phyloP scores from a whole-genome alignment of 1,284 basidiomycete genomes.

The Pseudozyma tsukubaensis region DNA sequence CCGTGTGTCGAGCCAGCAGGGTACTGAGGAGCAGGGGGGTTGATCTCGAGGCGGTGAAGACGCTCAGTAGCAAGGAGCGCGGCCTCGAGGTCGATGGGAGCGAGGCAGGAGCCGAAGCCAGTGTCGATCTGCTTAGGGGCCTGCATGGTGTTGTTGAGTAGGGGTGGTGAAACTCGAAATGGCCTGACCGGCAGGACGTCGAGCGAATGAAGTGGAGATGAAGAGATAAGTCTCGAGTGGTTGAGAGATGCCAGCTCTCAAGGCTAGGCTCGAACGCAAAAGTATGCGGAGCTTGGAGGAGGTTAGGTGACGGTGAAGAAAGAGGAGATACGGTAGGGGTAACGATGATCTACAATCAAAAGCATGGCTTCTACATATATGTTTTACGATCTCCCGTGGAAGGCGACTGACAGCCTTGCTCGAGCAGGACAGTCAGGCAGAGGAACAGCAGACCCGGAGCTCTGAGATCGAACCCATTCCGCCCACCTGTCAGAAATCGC shows the following conservation, averaged over 20 bases:
- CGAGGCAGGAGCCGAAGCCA: conserved; percentile 43
- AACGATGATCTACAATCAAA: background rate
- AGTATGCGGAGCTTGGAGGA: conserved; percentile 15
- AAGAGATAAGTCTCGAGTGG: background rate
- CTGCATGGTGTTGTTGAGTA: conserved; percentile 25
- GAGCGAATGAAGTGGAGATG: conserved; percentile 1
- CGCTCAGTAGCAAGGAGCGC: conserved; percentile 41
- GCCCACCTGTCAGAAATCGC: conserved; percentile 11
- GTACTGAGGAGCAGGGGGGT: conserved; percentile 36
- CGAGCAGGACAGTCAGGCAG: no score
- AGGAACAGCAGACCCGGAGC: no score
- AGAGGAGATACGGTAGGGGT: conserved; percentile 9
- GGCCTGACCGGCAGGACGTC: conserved; percentile 38
- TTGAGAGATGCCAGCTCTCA: conserved; percentile 39
- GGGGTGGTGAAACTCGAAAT: background rate
- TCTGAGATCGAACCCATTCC: background rate
- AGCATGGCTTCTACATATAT: conserved; percentile 8
- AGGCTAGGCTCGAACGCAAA: conserved; percentile 16
- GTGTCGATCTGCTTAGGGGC: conserved; percentile 48
- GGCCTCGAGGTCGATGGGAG: conserved; percentile 45
- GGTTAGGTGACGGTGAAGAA: conserved; percentile 3
- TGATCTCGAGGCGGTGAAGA: conserved; percentile 37
- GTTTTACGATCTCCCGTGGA: conserved; percentile 1
- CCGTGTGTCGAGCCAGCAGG: conserved; percentile 36
- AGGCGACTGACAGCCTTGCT: no score